These are phyloP conservation scores for Peziza echinospora DNA, from an alignment of 495 filamentous ascomycete genomes.

Conservation along the genomic window DNA sequence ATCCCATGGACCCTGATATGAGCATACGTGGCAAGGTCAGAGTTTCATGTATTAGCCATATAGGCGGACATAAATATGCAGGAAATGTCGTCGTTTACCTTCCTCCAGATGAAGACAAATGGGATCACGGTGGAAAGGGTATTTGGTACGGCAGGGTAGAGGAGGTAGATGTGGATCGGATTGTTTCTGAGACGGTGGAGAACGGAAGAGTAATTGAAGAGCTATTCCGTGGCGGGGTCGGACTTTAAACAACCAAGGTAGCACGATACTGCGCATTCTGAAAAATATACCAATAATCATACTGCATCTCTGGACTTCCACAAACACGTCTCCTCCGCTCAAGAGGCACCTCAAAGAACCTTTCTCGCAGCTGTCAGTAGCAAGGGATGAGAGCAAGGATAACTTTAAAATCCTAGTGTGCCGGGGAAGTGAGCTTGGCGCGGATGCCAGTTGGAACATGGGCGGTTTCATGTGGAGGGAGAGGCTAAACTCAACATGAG, in stretches of 20 bases:
- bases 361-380: not conserved
- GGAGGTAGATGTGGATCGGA: conserved; percentile 66
- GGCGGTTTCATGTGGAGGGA: no score
- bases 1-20: not conserved
- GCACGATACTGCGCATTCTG: not conserved
- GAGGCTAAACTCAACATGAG: no score
- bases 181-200: conserved; percentile 59
- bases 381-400: not conserved
- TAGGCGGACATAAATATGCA: conserved; percentile 82
- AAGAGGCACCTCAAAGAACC: not conserved
- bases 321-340: not conserved
- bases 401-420: not conserved
- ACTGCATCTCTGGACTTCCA: not conserved
- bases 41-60: conserved; percentile 63
- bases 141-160: conserved; percentile 89
- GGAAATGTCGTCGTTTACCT: conserved; percentile 87
- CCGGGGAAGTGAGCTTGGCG: no score
- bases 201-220: conserved; percentile 53
- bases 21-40: conserved; percentile 21
- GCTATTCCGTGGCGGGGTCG: conserved; percentile 46
- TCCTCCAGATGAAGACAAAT: conserved; percentile 35
- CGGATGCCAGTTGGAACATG: no score
- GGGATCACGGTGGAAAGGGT: conserved; percentile 49
- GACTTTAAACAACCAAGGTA: not conserved
- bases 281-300: no score